Base-by-base conservation (phyloP, 352 stramenopile genomes). In the Globisporangium iwayamae region DNA sequence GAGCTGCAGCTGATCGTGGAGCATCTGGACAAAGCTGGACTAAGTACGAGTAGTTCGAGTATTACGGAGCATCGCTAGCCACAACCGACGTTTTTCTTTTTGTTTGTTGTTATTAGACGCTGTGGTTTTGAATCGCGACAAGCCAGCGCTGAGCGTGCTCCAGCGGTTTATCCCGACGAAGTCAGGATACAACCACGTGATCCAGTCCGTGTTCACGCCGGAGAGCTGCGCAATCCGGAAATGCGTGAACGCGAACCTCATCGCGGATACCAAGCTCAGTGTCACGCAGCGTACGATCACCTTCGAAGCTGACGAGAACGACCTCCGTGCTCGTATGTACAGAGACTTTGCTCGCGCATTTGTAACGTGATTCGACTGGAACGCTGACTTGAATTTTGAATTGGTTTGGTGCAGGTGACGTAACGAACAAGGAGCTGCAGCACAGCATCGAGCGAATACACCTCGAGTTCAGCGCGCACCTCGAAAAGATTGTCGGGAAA, bases 151-250 rank as follows among this genome's bases (percentile, higher is more conserved):
- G 22, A 86, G 78, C 39, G 72, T 93, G 5, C 68, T 93, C 32
- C 81, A 93, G 64, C 74, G 76, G 13, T 91, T 88, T 52, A 67
- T 93, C 4, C 78, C 78, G 9, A 89, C 80, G 1, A 77, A 84
- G 22, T 90, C 84, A 7, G 78, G 81, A 28, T 91, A 88, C 66
- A 90, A 93, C 56, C 83, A 90, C 63, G 68, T 72, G 59, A 68
- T 90, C 36, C 74, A 88, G 61, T 81, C 73, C 9, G 70, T 89
- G 14, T 90, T 87, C 61, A 89, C 81, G 8, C 71, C 74, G n/a
- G 81, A 91, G 36, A 73, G 56, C 43, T 88, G 76, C 56, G 60
- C 69, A 5, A 55, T 90, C 18, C 75, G 79, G 45, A 90, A 89
- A 59, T 89, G 78, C 56, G 74, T 90, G n/a, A 89, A 82, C 65